phyloP scores from a whole-genome alignment of 192 early-diverging fungal genomes.

The Coemansia sp. region DNA sequence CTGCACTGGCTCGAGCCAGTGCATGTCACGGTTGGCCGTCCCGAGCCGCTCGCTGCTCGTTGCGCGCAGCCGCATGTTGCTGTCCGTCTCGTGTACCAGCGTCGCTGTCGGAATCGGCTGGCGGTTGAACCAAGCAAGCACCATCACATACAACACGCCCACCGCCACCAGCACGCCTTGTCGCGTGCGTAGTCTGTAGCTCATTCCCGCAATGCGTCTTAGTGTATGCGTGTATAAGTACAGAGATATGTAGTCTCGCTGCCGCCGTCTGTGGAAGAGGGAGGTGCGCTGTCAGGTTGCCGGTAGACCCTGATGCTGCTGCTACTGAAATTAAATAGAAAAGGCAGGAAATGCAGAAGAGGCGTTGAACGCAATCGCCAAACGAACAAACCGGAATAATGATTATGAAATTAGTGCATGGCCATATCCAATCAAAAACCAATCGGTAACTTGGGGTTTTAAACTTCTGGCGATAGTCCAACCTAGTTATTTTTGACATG shows the following conservation, averaged over 20 bases:
- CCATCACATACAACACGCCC: slow-evolving; percentile 39
- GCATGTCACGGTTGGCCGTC: slow-evolving; percentile 29
- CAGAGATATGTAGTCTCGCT: neutral
- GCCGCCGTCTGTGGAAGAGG: too few species aligned
- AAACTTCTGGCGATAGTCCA: too few species aligned
- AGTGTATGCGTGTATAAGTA: neutral
- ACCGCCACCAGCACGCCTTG: slow-evolving; percentile 47
- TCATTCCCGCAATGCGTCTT: slow-evolving; percentile 14
- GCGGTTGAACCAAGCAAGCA: slow-evolving; percentile 52
- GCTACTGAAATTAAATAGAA: too few species aligned
- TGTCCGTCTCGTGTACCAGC: slow-evolving; percentile 45
- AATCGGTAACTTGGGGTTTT: too few species aligned
- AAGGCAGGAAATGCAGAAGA: too few species aligned
- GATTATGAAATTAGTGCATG: too few species aligned
- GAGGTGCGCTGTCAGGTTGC: too few species aligned
- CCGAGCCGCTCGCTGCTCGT: slow-evolving; percentile 26
- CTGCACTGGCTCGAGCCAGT: slow-evolving; percentile 44
- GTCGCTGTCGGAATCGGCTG: slow-evolving; percentile 51
- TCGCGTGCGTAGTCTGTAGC: slow-evolving; percentile 43
- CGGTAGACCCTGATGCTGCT: too few species aligned
- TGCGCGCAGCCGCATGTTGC: slow-evolving; percentile 20
- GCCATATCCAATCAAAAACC: too few species aligned
- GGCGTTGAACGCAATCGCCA: too few species aligned
- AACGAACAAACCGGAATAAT: too few species aligned
- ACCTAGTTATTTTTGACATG: too few species aligned